These are phyloP conservation scores for Entomortierella chlamydospora DNA, from an alignment of 192 early-diverging fungal genomes.

Conservation along the genomic window DNA sequence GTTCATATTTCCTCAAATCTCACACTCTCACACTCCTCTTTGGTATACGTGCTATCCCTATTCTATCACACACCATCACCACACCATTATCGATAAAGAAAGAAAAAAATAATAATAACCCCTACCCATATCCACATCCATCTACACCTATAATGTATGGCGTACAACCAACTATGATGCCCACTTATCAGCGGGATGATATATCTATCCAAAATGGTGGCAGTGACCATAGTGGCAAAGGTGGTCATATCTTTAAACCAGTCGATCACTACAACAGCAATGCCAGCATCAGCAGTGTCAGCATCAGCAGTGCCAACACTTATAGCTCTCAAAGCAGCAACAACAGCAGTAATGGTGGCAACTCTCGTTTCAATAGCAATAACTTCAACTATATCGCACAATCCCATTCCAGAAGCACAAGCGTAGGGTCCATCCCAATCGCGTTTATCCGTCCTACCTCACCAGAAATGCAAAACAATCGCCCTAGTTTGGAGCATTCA, in stretches of 20 bases:
- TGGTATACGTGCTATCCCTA: too few species aligned
- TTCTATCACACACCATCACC: too few species aligned
- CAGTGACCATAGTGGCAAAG: conserved; percentile 10
- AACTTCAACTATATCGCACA: conserved; percentile 4
- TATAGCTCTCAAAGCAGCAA: conserved; percentile 6
- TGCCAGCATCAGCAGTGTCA: conserved; percentile 23
- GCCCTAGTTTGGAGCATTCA: conserved; percentile 4
- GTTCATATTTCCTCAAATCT: neutral
- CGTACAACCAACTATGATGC: neutral
- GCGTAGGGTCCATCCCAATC: conserved; percentile 14
- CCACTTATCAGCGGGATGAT: neutral
- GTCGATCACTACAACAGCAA: conserved; percentile 26
- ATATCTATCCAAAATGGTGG: conserved; percentile 14
- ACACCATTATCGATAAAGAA: too few species aligned
- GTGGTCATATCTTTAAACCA: neutral
- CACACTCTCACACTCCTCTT: too few species aligned
- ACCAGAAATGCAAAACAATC: conserved; percentile 1
- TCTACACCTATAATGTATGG: conserved; percentile 11
- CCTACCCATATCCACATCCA: neutral
- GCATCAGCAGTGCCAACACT: conserved; percentile 17
- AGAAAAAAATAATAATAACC: too few species aligned
- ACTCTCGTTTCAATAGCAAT: conserved; percentile 5
- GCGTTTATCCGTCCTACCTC: conserved; percentile 2
- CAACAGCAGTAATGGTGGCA: conserved; percentile 1
- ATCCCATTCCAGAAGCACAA: conserved; percentile 5